These are phyloP conservation scores for Pseudogymnoascus pannorum DNA, from an alignment of 2,329 filamentous ascomycete species.

Conservation along the genomic window DNA sequence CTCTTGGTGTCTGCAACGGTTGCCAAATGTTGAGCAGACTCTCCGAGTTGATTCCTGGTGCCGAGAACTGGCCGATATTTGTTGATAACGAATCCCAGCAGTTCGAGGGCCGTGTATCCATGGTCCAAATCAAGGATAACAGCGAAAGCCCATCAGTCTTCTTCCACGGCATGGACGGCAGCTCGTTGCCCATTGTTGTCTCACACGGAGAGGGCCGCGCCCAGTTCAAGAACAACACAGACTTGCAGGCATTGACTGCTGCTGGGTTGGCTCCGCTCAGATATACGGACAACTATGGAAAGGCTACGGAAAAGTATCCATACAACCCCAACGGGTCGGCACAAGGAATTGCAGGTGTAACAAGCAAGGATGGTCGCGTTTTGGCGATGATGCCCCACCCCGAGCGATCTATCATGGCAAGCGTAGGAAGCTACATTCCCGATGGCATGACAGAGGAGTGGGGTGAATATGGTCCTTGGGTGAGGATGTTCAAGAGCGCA, in stretches of 20 bases:
- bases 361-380: constrained; percentile 58
- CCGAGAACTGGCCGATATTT: constrained; percentile 76
- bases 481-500: constrained; percentile 63
- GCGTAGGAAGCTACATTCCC: constrained; percentile 60
- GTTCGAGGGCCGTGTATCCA: constrained; percentile 81
- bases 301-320: constrained; percentile 75
- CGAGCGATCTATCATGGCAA: constrained; percentile 60
- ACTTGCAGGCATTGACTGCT: constrained; percentile 48
- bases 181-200: constrained; percentile 74
- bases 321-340: constrained; percentile 75
- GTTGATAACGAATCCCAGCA: constrained; percentile 78
- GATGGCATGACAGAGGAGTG: constrained; percentile 48
- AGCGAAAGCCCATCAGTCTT: constrained; percentile 64
- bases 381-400: constrained; percentile 71
- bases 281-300: constrained; percentile 76
- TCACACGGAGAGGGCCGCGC: constrained; percentile 90
- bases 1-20: constrained; percentile 92
- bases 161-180: constrained; percentile 79
- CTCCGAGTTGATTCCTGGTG: constrained; percentile 79
- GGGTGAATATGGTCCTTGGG: constrained; percentile 67
- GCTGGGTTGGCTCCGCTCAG: constrained; percentile 67
- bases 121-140: constrained; percentile 71
- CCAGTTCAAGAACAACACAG: constrained; percentile 50
- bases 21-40: constrained; percentile 89
- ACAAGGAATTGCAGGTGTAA: constrained; percentile 60